Evolutionary conservation across 1,284 basidiomycete species (phyloP), one percentile per base, ranked within the genome.

Genomic region (Ganoderma lingzhi): DNA sequence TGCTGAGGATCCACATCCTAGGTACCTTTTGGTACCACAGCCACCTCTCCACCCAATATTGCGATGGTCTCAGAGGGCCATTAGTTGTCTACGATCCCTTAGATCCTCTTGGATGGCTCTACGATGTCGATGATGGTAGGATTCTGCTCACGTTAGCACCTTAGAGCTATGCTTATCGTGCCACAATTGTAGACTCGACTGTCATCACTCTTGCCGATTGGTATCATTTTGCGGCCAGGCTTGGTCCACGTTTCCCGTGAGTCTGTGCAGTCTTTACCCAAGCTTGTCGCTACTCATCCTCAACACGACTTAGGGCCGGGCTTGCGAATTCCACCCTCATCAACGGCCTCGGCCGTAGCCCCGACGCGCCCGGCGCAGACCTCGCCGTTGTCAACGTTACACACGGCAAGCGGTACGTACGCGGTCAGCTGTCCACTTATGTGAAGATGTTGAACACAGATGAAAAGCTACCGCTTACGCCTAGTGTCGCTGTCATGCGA

Each of bases 401-500:
- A 17, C n/a, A 64, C 3, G 65, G 77, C 51, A 80, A 84, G 66
- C 81, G 85, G 28, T 79, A 39, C 32, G 39, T 66, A 2, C 39
- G 37, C 39, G 35, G 14, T 35, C 39, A 17, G 10, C 14, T 56
- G 48, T 45, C n/a, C 12, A 32, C 28, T n/a, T 15, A 15, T 17
- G 30, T 58, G 30, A 37, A 58, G 30, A 58, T 37, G 35, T n/a
- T 58, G 32, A 58, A n/a, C 35, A 32, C 15, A 5, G 14, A 4
- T 28, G 48, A 55, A 17, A 30, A 75, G 72, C 14, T 84, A 77
- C 59, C 76, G 77, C 12, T 72, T 78, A 66, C 77, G 88, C 12
- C 73, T 90, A 63, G 80, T 90, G 77, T 86, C 86, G 76, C 84
- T 84, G 78, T 75, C 82, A 3, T 79, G 78, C 68, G 77, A 78